Base-by-base conservation (phyloP, 2,329 filamentous ascomycete genomes). In the Fusarium sp. region DNA sequence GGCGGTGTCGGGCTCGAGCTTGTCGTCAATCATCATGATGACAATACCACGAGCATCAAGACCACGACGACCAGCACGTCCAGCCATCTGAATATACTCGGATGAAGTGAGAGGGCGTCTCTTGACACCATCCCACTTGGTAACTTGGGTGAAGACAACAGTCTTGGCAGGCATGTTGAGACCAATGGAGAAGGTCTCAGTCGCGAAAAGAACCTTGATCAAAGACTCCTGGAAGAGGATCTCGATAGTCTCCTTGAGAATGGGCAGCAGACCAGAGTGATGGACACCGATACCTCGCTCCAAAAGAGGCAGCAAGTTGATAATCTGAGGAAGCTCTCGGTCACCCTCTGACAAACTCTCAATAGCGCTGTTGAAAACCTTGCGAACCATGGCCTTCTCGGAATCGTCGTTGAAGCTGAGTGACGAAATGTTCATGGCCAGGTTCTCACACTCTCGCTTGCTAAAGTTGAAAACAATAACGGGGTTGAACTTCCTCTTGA, bases 391-490 rank as follows among this genome's bases (percentile, higher is more conserved):
- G 30, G 91, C 91, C 82, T 98, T 97, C 83, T 99, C 96, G 0
- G 94, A 95, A 28, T 98, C 94, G 75, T 98, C 95, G 84, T 99
- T 99, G 89, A 99, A 98, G 53, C 94, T 92, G 79, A 98, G 89
- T 69, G 90, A 90, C 59, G 92, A 96, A 85, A 98, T 95, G 76
- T 94, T 90, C 53, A 99, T 86, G 4, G 96, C 96, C 82, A 96
- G 91, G 72, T 92, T 91, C 84, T 99, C 96, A 81, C 96, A 98
- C 79, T 98, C 96, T 75, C 96, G 90, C 86, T 99, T 99, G 88
- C 95, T 98, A 86, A 99, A 99, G 83, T 96, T 98, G 89, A 99
- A 99, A 44, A 99, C 95, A 81, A 99, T 99, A 78, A 98, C 96
- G 0, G 96, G 96, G 79, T 99, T 98, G 84, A 96, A 97, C 81